Conservation (phyloP, 768 basidiomycete genomes). For the Rhodotorula graminis region DNA sequence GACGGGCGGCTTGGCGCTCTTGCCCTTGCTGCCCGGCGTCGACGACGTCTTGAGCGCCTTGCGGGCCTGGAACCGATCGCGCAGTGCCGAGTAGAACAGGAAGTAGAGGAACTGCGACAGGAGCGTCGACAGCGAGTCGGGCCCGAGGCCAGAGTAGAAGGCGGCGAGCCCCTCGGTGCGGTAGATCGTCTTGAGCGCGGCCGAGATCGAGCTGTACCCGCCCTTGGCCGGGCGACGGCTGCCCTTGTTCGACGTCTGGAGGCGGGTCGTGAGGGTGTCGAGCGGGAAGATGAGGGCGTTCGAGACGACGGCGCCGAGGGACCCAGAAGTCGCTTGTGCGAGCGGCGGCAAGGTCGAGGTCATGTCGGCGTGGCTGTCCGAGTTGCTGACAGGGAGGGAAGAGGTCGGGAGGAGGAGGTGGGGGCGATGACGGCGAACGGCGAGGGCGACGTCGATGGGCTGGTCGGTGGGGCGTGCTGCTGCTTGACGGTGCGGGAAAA, state of each 20-base stretch:
- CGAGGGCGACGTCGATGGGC: no score
- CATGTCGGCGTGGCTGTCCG: constrained; percentile 46
- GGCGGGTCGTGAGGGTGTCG: constrained; percentile 17
- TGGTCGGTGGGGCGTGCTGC: no score
- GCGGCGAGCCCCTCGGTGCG: constrained; percentile 51
- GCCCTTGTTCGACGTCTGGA: constrained; percentile 13
- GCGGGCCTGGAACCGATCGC: constrained; percentile 35
- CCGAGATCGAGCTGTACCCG: constrained; percentile 43
- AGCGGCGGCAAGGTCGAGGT: constrained; percentile 60
- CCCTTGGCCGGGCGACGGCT: not conserved
- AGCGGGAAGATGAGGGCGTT: constrained; percentile 59
- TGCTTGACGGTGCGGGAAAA: no score
- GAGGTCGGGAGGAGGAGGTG: not conserved
- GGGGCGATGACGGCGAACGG: no score
- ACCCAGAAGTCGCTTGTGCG: constrained; percentile 59
- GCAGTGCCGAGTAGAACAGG: constrained; percentile 57
- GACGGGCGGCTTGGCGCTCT: constrained; percentile 10
- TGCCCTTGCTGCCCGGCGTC: not conserved
- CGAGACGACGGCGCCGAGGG: constrained; percentile 57
- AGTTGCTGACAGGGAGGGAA: no score
- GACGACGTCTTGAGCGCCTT: not conserved
- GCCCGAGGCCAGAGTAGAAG: constrained; percentile 55
- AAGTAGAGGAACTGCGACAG: constrained; percentile 62
- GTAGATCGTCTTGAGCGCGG: constrained; percentile 48
- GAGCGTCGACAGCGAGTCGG: constrained; percentile 57